Evolutionary conservation across 78 protist genomes (phyloP), one percentile per base, ranked within the genome.

Genomic region (Dictyostelium purpureum): DNA sequence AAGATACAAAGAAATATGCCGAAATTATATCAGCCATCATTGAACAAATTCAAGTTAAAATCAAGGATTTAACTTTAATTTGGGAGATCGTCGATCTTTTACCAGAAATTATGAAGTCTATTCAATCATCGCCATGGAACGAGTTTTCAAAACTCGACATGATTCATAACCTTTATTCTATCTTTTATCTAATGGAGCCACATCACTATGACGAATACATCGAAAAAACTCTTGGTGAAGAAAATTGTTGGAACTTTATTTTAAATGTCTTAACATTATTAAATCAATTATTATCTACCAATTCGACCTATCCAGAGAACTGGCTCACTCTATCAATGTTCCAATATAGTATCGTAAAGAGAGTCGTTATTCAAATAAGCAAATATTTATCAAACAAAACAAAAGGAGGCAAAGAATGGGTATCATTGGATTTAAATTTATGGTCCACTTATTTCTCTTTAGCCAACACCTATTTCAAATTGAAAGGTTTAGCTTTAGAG

Each of bases 261-360:
- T 59, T 14, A 1, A 75, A 74, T 43, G 43, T 78, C 28, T 56
- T 88, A 11, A 26, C 10, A 19, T 28, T 88, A 0, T 37, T 88
- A 0, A 78, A 88, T 24, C 78, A 65, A 24, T 31, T 88, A 3
- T 12, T 88, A 6, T 45, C 79, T 1, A 59, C 81, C 0, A 37
- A 45, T n/a, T 24, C 49, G 14, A 78, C 87, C 1, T 88, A 88
- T 45, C 93, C 93, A 14, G 88, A 88, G 45, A 88, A 88, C 43
- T 88, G 93, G 93, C 59, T 88, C 5, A 78, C 87, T 2, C 6
- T 88, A 9, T 73, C 74, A 11, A 88, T 88, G 93, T 88, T 88
- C 52, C 93, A 88, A 45, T 88, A 88, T 54, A 35, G 54, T 2
- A 88, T 83, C 0, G 87, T 88, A 0, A 77, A 79, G 28, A 88